Evolutionary conservation across 306 rosid species (phyloP), one percentile per base, ranked within the genome.

Genomic region (Lotus japonicus): DNA sequence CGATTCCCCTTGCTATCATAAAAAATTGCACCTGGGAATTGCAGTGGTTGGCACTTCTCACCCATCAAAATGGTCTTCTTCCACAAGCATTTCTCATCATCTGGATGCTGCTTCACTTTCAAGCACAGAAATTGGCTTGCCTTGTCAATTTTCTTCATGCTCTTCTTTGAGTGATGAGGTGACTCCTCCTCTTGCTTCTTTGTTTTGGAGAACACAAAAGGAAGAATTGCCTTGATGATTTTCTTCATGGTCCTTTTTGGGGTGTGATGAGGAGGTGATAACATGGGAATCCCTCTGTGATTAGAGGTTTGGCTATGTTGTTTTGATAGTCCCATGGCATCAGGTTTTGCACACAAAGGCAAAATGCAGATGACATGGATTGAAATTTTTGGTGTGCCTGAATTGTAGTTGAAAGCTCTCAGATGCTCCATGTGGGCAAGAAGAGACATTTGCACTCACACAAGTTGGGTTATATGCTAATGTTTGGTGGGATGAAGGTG

Each of bases 61-160:
- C 88, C 88, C 84, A 84, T 75, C 64, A 79, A 52, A 46, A 78
- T 81, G 35, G 66, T 61, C 70, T 74, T 81, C 58, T 81, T 80
- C 86, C 88, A 84, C 36, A 84, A 44, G 39, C 88, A 69, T 9
- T 8, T 21, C 2, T 84, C 88, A 6, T 42, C 61, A 28, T 57
- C 59, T 11, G 51, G 38, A 3, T 9, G 31, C 42, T 62, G 36
- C 66, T 68, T 58, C 11, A 43, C 57, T 53, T 59, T 64, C 31
- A 38, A 13, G 58, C 31, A 5, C 0, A 5, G 0, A 8, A 0
- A 4, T 38, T 66, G 49, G 35, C 76, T 45, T 26, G 15, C 67
- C 69, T 45, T 72, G 14, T 23, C 33, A 45, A 79, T 2, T 43
- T 39, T 79, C 59, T 16, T 48, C n/a, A 6, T 55, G 12, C 44